These are phyloP conservation scores for Naganishia cerealis DNA, from an alignment of 1,284 basidiomycete species.

Conservation along the genomic window DNA sequence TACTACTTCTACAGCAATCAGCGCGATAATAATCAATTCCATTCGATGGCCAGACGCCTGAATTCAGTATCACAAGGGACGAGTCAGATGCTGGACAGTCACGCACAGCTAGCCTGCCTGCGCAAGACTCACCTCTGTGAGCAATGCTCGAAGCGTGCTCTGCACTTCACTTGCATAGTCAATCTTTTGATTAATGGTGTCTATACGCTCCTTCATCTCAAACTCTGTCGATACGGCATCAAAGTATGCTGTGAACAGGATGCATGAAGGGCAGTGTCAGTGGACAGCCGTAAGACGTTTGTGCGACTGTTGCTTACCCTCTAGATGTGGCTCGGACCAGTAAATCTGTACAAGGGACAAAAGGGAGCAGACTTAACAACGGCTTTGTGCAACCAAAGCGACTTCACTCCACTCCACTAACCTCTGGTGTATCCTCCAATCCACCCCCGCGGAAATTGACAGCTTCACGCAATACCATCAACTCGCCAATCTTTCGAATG, in stretches of 20 bases:
- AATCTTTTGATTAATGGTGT: conserved; percentile 83
- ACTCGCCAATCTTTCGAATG: conserved; percentile 81
- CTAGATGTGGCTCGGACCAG: conserved; percentile 84
- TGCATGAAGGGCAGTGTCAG: neutral
- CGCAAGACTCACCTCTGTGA: conserved; percentile 65
- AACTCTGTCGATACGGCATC: conserved; percentile 75
- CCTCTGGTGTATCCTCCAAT: conserved; percentile 74
- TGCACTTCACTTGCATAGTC: conserved; percentile 83
- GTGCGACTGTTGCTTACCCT: conserved; percentile 59
- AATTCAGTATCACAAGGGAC: conserved; percentile 7
- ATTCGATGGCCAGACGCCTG: conserved; percentile 81
- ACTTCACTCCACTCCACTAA: conserved; percentile 20
- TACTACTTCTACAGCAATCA: conserved; percentile 85
- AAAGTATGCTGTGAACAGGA: conserved; percentile 66
- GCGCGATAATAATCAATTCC: conserved; percentile 84
- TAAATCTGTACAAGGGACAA: conserved; percentile 64
- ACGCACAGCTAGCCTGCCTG: neutral
- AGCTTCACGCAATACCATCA: conserved; percentile 83
- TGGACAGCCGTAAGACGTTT: neutral
- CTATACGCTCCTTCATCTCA: conserved; percentile 75
- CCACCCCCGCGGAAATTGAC: conserved; percentile 83
- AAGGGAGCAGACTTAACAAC: conserved; percentile 8
- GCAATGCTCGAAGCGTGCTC: conserved; percentile 64
- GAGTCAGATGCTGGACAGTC: neutral
- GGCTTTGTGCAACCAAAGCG: neutral